phyloP scores from a whole-genome alignment of 2,329 filamentous ascomycete species.

The Pseudogymnoascus sp. region DNA sequence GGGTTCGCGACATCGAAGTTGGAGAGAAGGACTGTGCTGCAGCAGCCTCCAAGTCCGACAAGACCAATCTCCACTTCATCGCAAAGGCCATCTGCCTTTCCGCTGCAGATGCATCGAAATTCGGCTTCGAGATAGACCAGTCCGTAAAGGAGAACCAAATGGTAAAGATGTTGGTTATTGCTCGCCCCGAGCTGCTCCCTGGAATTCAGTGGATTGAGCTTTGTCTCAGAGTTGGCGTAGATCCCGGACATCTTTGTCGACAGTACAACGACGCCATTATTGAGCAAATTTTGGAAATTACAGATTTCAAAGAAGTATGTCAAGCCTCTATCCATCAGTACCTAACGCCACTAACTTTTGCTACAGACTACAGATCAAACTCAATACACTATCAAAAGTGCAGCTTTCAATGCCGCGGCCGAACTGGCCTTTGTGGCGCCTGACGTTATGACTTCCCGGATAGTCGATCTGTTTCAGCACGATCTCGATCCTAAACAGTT shows the following conservation, averaged over 20 bases:
- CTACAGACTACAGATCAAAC: constrained; percentile 22
- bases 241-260: constrained; percentile 71
- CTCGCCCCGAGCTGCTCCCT: constrained; percentile 69
- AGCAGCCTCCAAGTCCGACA: constrained; percentile 55
- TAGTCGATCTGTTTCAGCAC: constrained; percentile 65
- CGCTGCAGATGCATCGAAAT: constrained; percentile 41
- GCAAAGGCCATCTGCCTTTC: constrained; percentile 57
- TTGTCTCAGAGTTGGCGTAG: constrained; percentile 69
- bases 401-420: constrained; percentile 77
- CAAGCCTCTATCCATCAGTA: constrained; percentile 16
- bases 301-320: constrained; percentile 35
- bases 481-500: constrained; percentile 69
- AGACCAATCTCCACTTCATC: constrained; percentile 53
- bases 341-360: constrained; percentile 12
- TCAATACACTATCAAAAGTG: constrained; percentile 47
- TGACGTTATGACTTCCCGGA: constrained; percentile 65
- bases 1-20: constrained; percentile 59
- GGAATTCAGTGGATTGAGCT: constrained; percentile 81
- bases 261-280: constrained; percentile 59
- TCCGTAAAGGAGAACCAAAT: constrained; percentile 60
- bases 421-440: constrained; percentile 93
- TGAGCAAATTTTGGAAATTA: constrained; percentile 52
- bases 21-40: constrained; percentile 75
- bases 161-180: constrained; percentile 68
- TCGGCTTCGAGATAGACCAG: constrained; percentile 37